Evolutionary conservation across 2,329 filamentous ascomycete genomes (phyloP).

Genomic region (Bipolaris bicolor): DNA sequence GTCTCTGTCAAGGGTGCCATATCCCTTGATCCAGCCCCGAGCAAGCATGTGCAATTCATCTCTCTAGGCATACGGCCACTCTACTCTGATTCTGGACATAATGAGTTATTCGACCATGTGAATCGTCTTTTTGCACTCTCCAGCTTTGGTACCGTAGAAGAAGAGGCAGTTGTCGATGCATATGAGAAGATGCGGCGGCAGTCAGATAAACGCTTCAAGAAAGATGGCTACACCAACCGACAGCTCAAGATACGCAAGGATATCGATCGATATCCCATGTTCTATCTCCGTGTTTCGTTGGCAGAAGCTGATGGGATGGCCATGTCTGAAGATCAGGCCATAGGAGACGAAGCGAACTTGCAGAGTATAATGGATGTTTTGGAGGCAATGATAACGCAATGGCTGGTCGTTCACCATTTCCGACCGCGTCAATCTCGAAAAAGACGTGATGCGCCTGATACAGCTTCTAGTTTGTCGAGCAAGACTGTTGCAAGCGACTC

Average conservation of each 20-base stretch:
- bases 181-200: slow-evolving; percentile 46
- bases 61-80: slow-evolving; percentile 76
- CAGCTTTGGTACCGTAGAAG: slow-evolving; percentile 71
- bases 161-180: slow-evolving; percentile 47
- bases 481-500: neutral
- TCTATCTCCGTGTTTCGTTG: slow-evolving; percentile 72
- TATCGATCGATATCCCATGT: slow-evolving; percentile 87
- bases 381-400: slow-evolving; percentile 71
- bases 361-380: slow-evolving; percentile 68
- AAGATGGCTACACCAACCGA: slow-evolving; percentile 56
- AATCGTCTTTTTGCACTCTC: slow-evolving; percentile 80
- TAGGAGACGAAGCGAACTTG: slow-evolving; percentile 49
- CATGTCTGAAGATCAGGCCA: slow-evolving; percentile 27
- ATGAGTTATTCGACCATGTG: slow-evolving; percentile 75
- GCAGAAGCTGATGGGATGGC: slow-evolving; percentile 18
- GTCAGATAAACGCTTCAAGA: slow-evolving; percentile 53
- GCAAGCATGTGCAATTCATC: slow-evolving; percentile 78
- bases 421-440: slow-evolving; percentile 55
- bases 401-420: slow-evolving; percentile 75
- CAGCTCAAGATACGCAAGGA: slow-evolving; percentile 66
- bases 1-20: slow-evolving; percentile 73
- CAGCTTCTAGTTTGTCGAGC: slow-evolving; percentile 1
- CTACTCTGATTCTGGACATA: slow-evolving; percentile 60
- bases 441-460: slow-evolving; percentile 10
- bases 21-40: slow-evolving; percentile 72